Evolutionary conservation across 139 green algal genomes (phyloP), one percentile per base, ranked within the genome.

Genomic region (Coccomyxa sp.): DNA sequence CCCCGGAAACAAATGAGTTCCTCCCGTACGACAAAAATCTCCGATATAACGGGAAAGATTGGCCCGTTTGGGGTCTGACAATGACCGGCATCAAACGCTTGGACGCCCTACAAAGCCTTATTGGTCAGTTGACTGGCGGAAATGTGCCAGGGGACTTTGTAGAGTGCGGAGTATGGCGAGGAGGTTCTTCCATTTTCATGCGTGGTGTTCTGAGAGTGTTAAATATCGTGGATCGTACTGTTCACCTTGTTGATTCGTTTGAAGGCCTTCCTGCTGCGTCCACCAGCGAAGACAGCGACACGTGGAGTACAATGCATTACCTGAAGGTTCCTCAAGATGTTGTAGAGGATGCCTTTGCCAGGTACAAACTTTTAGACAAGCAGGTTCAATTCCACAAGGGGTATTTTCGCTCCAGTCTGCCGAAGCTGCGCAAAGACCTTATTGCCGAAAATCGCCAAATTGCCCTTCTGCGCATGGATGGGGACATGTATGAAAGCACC

Each of bases 211-310:
- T 79, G 10, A 57, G 11, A 57, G 75, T 30, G 75, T 30, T 59
- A 12, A 30, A 30, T 30, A 58, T 79, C 75, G 57, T 30, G 23
- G 75, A 79, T 30, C 18, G 75, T 11, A 79, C 31, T 16, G 75
- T 79, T n/a, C 75, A 79, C 75, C 75, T 79, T 10, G 75, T 79
- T n/a, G 75, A 79, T 30, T 79, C 75, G 28, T 79, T 79, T 45
- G 38, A 58, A 16, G 75, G 75, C 17, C 75, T 79, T 11, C 75
- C 75, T 9, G 57, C 51, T 11, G n/a, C 21, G 28, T 58, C 75
- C 23, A 79, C 75, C 28, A 14, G 57, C 28, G 28, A 51, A 17
- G 75, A 79, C 75, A 11, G 10, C 75, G 57, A 51, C n/a, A 57
- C 27, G 11, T 79, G 75, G 75, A 27, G 28, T 10, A 57, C 28